phyloP scores from a whole-genome alignment of 257 asterid species.

The Solanum chiquidenum region DNA sequence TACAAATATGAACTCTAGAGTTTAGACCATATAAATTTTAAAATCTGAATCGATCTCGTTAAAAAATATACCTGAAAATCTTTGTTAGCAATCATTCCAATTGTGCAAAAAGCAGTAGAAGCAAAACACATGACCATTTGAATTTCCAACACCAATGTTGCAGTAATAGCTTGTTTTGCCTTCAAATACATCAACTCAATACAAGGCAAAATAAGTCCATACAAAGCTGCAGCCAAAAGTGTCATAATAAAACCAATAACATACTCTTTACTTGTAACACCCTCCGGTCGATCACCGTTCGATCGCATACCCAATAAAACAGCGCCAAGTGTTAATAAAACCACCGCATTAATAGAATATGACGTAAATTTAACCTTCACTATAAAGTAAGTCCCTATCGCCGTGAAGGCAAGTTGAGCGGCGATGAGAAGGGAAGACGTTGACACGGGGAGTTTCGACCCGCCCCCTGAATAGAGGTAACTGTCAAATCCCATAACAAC shows the following conservation, averaged over 20 bases:
- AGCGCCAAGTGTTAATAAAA: background rate
- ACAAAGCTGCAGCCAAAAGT: background rate
- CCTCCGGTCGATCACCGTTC: background rate
- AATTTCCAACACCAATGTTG: background rate
- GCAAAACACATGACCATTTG: background rate
- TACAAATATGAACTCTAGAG: background rate
- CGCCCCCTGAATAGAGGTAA: background rate
- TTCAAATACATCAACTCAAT: background rate
- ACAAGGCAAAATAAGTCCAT: background rate
- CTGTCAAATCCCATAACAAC: background rate
- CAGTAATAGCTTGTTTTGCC: background rate
- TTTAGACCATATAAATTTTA: background rate
- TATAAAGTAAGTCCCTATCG: background rate
- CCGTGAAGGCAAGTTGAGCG: background rate
- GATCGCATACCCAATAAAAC: background rate
- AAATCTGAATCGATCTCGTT: no score
- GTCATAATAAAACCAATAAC: background rate
- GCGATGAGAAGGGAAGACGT: background rate
- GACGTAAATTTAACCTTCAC: background rate
- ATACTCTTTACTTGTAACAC: background rate
- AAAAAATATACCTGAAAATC: background rate
- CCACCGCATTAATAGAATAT: background rate
- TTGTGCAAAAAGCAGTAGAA: background rate
- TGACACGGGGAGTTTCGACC: background rate
- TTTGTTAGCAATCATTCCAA: background rate